A percentile compares a stretch with the other conserved stretches of the same genome.
phyloP scores from a whole-genome alignment of 768 basidiomycete species.

The Mycena rebaudengoi region DNA sequence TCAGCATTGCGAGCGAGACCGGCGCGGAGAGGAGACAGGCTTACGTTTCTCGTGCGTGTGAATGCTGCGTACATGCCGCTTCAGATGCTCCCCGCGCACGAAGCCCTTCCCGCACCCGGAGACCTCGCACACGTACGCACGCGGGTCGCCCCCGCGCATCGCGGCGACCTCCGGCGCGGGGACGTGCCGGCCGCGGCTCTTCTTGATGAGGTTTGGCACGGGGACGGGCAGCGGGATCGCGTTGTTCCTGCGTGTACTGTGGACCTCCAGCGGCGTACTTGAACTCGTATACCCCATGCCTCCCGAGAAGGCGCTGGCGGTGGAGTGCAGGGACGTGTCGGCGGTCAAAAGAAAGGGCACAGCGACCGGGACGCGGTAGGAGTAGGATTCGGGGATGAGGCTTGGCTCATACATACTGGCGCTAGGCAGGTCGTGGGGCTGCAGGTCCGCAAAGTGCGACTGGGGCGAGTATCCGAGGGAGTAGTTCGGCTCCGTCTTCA shows the following conservation, averaged over 20 bases:
- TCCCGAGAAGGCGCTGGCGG: not conserved
- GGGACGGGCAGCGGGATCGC: conserved; percentile 58
- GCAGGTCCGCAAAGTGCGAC: too few species aligned
- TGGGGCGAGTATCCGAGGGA: too few species aligned
- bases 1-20: not conserved
- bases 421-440: too few species aligned
- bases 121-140: conserved; percentile 55
- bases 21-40: conserved; percentile 27
- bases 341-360: too few species aligned
- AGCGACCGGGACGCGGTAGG: too few species aligned
- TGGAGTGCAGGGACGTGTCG: not conserved
- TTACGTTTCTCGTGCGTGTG: conserved; percentile 68
- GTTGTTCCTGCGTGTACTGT: conserved; percentile 42
- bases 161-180: conserved; percentile 34
- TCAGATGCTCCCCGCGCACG: conserved; percentile 62
- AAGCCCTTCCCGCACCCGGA: conserved; percentile 65
- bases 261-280: not conserved
- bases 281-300: not conserved
- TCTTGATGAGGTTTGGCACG: conserved; percentile 70
- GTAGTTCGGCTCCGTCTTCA: too few species aligned
- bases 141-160: not conserved
- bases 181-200: conserved; percentile 67
- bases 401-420: too few species aligned
- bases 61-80: conserved; percentile 62
- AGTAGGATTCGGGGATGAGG: too few species aligned